These are phyloP conservation scores for Umbilicaria muhlenbergii DNA, from an alignment of 495 filamentous ascomycete species.

Conservation along the genomic window DNA sequence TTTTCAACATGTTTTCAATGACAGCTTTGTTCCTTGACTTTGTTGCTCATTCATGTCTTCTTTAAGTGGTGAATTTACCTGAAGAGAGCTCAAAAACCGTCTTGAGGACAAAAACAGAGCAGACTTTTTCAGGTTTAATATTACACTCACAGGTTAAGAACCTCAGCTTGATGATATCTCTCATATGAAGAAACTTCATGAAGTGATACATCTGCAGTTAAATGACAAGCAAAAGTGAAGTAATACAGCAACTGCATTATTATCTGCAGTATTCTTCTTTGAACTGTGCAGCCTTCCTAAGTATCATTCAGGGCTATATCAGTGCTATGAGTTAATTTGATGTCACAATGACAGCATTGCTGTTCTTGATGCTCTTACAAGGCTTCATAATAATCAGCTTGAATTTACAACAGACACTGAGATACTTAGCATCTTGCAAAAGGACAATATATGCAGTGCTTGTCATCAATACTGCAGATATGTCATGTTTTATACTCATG, in stretches of 20 bases:
- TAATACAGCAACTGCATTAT: constrained; percentile 5
- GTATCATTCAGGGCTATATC: constrained; percentile 7
- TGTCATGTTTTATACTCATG: constrained; percentile 7
- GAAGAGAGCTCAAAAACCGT: constrained; percentile 2
- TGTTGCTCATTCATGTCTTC: constrained; percentile 13
- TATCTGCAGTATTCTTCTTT: constrained; percentile 13
- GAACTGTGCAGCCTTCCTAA: constrained; percentile 3
- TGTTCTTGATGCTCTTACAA: constrained; percentile 2
- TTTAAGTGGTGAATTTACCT: constrained; percentile 9
- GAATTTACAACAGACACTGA: background rate
- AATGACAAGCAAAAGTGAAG: background rate
- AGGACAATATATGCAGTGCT: constrained; percentile 6
- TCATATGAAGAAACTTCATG: constrained; percentile 5
- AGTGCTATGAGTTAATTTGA: constrained; percentile 7
- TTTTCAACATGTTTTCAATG: constrained; percentile 5
- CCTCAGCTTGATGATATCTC: constrained; percentile 13
- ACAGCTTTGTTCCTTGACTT: constrained; percentile 11
- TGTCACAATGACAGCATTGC: constrained; percentile 7
- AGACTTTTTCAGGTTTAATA: constrained; percentile 15
- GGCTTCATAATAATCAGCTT: background rate
- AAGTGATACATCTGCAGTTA: background rate
- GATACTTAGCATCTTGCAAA: background rate
- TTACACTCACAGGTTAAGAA: constrained; percentile 5
- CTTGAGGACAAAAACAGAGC: constrained; percentile 1
- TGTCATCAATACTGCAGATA: constrained; percentile 10